Evolutionary conservation across 805 yeast species (phyloP).

Genomic region (Kodamaea kaohsiungensis): DNA sequence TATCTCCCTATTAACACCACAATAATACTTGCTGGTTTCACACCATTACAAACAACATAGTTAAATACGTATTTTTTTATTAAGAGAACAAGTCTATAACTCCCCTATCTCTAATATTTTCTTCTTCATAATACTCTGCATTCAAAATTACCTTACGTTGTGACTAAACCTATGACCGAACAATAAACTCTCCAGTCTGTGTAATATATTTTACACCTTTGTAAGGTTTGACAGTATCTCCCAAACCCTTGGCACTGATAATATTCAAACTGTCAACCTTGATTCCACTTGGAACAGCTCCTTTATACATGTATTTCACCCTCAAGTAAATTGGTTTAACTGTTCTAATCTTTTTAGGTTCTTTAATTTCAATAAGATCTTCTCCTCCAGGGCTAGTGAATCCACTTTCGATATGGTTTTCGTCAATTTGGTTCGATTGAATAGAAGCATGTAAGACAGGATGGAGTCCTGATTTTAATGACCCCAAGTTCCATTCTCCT

Average conservation of each 20-base stretch:
- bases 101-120: neutral
- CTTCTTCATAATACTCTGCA: neutral
- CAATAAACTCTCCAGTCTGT: constrained; percentile 56
- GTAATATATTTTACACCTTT: constrained; percentile 89
- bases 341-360: constrained; percentile 8
- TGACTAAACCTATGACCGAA: constrained; percentile 39
- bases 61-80: too few relatives aligned
- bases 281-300: constrained; percentile 74
- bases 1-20: too few relatives aligned
- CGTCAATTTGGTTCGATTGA: constrained; percentile 15
- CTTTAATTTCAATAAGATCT: constrained; percentile 20
- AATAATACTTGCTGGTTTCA: too few relatives aligned
- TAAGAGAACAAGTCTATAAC: neutral
- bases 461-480: constrained; percentile 59
- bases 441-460: constrained; percentile 68
- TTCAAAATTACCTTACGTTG: neutral
- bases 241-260: constrained; percentile 55
- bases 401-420: constrained; percentile 5
- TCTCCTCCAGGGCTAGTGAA: constrained; percentile 6
- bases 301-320: constrained; percentile 59
- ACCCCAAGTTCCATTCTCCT: constrained; percentile 68
- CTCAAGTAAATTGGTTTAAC: constrained; percentile 41
- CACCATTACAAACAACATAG: too few relatives aligned
- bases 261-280: constrained; percentile 67
- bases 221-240: constrained; percentile 69